Percentiles rank a stretch among this genome's conserved stretches.
These are phyloP conservation scores for Neurospora terricola DNA, from an alignment of 495 filamentous ascomycete genomes.

Conservation along the genomic window DNA sequence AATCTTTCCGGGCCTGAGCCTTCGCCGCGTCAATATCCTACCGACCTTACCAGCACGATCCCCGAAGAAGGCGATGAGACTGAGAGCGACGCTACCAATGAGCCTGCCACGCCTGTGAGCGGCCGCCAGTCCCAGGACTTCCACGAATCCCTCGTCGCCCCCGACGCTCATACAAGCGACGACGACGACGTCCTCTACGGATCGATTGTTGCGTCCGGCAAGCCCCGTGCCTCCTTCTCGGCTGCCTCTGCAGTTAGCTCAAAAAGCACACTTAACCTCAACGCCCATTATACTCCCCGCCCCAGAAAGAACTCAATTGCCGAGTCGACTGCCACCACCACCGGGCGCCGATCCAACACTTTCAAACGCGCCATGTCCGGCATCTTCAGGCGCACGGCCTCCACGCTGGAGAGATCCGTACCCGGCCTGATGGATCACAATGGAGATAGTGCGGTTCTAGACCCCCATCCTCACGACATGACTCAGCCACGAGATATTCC, in stretches of 20 bases:
- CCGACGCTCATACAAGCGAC: neutral
- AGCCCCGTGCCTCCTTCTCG: neutral
- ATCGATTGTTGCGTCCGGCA: neutral
- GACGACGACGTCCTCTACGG: neutral
- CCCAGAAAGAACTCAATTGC: neutral
- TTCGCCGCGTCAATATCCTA: slow-evolving; percentile 31
- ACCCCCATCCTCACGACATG: slow-evolving; percentile 12
- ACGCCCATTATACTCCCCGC: slow-evolving; percentile 5
- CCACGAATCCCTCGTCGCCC: slow-evolving; percentile 23
- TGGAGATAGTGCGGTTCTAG: slow-evolving; percentile 7
- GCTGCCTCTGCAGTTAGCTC: neutral
- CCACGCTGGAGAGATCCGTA: slow-evolving; percentile 19
- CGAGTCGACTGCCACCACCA: slow-evolving; percentile 3
- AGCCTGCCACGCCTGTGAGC: slow-evolving; percentile 40
- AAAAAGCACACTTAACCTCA: slow-evolving; percentile 1
- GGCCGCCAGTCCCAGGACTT: slow-evolving; percentile 42
- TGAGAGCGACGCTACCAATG: slow-evolving; percentile 36
- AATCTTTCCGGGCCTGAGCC: slow-evolving; percentile 17
- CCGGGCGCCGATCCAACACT: slow-evolving; percentile 8
- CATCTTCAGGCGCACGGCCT: slow-evolving; percentile 24
- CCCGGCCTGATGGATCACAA: slow-evolving; percentile 5
- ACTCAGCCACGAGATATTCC: slow-evolving; percentile 15
- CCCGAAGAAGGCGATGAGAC: slow-evolving; percentile 41
- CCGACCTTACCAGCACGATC: slow-evolving; percentile 32
- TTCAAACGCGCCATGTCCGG: slow-evolving; percentile 30